Conservation (phyloP, 306 rosid genomes). For the Astragalus glycyphyllos region DNA sequence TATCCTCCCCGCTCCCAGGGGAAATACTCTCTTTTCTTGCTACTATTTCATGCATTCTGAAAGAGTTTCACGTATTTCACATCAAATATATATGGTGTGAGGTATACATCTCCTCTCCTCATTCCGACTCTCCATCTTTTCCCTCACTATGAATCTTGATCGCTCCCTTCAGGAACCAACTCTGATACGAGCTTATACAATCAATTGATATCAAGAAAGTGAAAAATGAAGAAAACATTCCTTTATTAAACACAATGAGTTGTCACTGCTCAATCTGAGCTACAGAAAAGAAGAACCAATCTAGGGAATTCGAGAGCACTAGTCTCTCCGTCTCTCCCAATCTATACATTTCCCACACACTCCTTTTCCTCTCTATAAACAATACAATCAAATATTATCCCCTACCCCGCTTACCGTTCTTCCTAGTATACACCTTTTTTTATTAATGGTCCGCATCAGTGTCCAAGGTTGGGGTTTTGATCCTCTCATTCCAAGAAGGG, state of each 20-base stretch:
- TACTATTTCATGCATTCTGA: conserved; percentile 61
- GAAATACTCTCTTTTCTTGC: conserved; percentile 83
- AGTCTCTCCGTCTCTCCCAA: neutral
- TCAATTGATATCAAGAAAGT: neutral
- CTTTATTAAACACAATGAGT: neutral
- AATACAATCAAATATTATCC: conserved; percentile 10
- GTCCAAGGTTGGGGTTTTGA: neutral
- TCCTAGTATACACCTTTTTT: too few relatives aligned
- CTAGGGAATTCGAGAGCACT: neutral
- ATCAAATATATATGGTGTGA: conserved; percentile 9
- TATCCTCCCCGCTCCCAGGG: too few relatives aligned
- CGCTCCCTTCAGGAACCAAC: neutral
- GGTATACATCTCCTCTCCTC: conserved; percentile 31
- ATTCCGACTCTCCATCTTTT: neutral
- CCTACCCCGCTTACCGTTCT: neutral
- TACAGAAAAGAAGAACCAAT: conserved; percentile 3
- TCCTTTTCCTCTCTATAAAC: neutral
- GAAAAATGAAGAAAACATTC: neutral
- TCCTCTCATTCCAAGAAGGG: neutral
- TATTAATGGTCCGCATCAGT: neutral
- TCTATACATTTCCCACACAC: too few relatives aligned
- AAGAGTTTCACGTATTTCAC: conserved; percentile 50
- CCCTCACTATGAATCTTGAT: neutral
- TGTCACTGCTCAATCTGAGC: neutral
- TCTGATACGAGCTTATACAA: neutral